Conservation (phyloP, 176 grass and related monocot species). For the Pontederia paniculata region DNA sequence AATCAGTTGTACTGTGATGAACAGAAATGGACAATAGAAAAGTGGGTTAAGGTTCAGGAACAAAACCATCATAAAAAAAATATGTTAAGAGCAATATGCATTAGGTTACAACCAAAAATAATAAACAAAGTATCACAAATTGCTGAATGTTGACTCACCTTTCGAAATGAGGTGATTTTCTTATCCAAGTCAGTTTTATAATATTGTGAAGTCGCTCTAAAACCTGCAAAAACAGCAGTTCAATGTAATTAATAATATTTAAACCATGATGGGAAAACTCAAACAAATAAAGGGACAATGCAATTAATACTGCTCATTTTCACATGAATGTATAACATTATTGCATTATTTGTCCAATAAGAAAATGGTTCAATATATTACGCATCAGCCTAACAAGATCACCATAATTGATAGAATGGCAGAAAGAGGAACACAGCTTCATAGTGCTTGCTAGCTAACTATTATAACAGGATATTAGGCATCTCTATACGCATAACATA, state of each 20-base stretch:
- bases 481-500: too few species aligned
- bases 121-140: neutral
- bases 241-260: neutral
- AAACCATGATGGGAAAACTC: neutral
- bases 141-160: constrained; percentile 30
- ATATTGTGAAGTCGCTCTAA: constrained; percentile 45
- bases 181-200: constrained; percentile 78
- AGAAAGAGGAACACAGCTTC: neutral
- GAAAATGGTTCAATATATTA: neutral
- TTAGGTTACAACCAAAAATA: neutral
- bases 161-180: constrained; percentile 58
- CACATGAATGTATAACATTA: neutral
- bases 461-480: too few species aligned
- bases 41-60: too few species aligned
- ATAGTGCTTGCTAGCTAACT: too few species aligned
- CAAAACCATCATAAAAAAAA: neutral
- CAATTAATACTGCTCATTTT: neutral
- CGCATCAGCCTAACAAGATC: neutral
- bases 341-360: neutral
- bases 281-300: neutral
- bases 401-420: neutral
- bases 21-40: too few species aligned
- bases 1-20: too few species aligned
- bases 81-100: neutral
- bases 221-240: constrained; percentile 34